phyloP scores from a whole-genome alignment of 1,284 basidiomycete genomes.

The Neolentinus lepideus region DNA sequence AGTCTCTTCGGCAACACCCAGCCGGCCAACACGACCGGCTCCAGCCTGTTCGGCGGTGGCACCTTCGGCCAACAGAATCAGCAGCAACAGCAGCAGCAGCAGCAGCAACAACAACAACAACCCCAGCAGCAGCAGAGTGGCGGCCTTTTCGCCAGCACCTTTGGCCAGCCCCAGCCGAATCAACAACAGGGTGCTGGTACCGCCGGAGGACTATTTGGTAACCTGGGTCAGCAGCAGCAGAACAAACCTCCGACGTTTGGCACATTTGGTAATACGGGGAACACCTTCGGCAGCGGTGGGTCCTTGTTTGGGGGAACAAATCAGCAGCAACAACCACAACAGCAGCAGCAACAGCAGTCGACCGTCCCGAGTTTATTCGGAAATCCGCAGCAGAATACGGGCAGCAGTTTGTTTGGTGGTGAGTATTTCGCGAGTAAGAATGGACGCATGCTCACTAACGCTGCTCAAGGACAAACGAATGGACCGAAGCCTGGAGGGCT shows the following conservation, averaged over 20 bases:
- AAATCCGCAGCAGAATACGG: slow-evolving; percentile 15
- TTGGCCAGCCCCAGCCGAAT: not conserved
- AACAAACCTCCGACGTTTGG: slow-evolving; percentile 13
- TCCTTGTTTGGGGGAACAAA: slow-evolving; percentile 27
- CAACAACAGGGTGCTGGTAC: slow-evolving; percentile 9
- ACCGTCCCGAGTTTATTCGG: slow-evolving; percentile 22
- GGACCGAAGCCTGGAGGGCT: not conserved
- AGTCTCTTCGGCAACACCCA: not conserved
- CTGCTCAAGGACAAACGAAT: not conserved
- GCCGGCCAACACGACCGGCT: not conserved
- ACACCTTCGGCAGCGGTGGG: slow-evolving; percentile 30
- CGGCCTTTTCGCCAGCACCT: not conserved
- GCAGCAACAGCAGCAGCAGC: not conserved
- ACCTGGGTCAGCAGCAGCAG: slow-evolving; percentile 27
- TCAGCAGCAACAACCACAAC: slow-evolving; percentile 20
- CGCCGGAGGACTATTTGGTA: slow-evolving; percentile 33
- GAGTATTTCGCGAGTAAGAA: not conserved
- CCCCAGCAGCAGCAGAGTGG: not conserved
- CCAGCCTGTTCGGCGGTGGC: not conserved
- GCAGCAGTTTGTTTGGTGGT: slow-evolving; percentile 22
- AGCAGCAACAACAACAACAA: not conserved
- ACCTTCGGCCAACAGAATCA: not conserved
- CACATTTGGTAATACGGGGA: slow-evolving; percentile 21
- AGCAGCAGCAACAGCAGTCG: slow-evolving; percentile 18
- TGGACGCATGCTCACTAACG: not conserved